Evolutionary conservation across 2,329 filamentous ascomycete species (phyloP).

Genomic region (Cytospora schulzeri): DNA sequence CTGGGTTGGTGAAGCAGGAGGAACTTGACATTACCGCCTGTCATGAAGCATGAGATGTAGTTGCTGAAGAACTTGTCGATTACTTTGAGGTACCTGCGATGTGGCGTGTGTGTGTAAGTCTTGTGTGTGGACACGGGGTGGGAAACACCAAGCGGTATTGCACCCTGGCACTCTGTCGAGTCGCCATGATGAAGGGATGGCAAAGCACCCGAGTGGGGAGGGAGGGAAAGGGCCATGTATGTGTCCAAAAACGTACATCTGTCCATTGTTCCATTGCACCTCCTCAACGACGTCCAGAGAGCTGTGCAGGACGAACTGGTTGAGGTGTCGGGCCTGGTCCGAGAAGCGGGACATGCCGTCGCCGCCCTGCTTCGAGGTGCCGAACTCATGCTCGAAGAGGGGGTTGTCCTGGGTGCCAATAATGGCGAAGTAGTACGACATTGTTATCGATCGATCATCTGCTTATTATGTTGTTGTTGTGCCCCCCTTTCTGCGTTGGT

Average conservation of each 20-base stretch:
- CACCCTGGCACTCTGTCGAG: not conserved
- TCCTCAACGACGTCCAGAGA: constrained; percentile 95
- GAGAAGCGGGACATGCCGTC: constrained; percentile 89
- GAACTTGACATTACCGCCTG: constrained; percentile 89
- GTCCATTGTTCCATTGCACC: constrained; percentile 85
- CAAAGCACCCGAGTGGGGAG: too few relatives aligned
- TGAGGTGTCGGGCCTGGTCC: constrained; percentile 87
- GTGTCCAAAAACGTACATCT: constrained; percentile 64
- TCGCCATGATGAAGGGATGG: not conserved
- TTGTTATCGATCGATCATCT: constrained; percentile 46
- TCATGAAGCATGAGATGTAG: constrained; percentile 93
- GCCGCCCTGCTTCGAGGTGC: constrained; percentile 92
- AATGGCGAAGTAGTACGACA: constrained; percentile 99
- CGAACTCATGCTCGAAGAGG: constrained; percentile 95
- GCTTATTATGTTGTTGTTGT: not conserved
- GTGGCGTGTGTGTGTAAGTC: constrained; percentile 5
- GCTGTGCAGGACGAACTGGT: constrained; percentile 96
- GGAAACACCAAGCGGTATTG: not conserved
- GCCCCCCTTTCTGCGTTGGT: not conserved
- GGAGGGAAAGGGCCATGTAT: too few relatives aligned
- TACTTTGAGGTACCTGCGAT: constrained; percentile 83
- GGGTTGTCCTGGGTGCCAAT: constrained; percentile 94
- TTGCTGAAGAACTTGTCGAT: constrained; percentile 97
- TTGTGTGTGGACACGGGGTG: not conserved
- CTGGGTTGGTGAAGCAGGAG: constrained; percentile 86